Base-by-base conservation (phyloP, 192 early-diverging fungal genomes). In the Backusella morwellensis region DNA sequence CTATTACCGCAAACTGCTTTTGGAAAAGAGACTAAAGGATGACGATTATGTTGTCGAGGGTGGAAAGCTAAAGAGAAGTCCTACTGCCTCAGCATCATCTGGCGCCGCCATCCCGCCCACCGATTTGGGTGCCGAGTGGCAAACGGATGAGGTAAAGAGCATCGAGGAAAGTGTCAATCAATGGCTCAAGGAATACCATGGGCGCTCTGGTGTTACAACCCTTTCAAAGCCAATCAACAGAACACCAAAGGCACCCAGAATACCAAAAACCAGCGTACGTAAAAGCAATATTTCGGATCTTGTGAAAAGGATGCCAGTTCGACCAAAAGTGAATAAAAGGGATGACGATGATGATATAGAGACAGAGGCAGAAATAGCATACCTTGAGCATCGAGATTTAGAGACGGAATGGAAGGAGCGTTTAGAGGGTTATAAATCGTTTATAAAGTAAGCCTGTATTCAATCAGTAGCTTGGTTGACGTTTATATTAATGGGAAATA, bases 121-220 rank as follows among this genome's bases (percentile, higher is more conserved):
- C 23, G 80, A 73, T 17, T 78, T 90, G 7, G 88, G 88, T 21
- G 74, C 81, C 1, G 79, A 79, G 2, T 90, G 88, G 88, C 54
- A 90, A 11, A 78, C 81, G 0, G 80, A 81, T 4, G 79, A 86
- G 35, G 87, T 90, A 3, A 85, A 86, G 41, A 78, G 71, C 7
- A 82, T 85, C 7, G 88, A 88, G 56, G 78, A 77, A 21, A 78
- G 88, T 68, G 80, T 90, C 1, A 78, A 82, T 36, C 38, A 59
- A 36, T 90, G 88, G 88, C 76, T 90, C 34, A 85, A 83, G 50
- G 81, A 90, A 52, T 86, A 81, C 54, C 88, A 89, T 69, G 23
- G 59, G 32, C 38, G 77, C 6, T 66, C 56, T 35, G 77, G 78
- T 70, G n/a, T 32, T 26, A 47, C 70, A 29, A 17, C 9, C 23